Evolutionary conservation across 768 basidiomycete genomes (phyloP), one percentile per base, ranked within the genome.

Genomic region (Serendipita sp.): DNA sequence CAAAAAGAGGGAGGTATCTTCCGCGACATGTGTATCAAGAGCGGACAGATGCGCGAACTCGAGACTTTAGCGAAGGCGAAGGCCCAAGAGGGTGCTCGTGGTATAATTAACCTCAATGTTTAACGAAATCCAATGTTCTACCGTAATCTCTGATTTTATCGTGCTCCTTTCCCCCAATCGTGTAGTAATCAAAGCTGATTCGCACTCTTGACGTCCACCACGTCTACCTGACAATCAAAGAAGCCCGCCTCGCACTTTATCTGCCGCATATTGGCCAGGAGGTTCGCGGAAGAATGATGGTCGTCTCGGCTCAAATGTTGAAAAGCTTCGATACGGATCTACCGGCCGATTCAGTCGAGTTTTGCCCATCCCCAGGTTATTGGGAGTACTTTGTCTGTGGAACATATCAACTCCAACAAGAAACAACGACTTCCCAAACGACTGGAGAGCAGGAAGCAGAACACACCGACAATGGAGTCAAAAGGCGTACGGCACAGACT

Each of bases 321-420:
- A 53, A 18, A 16, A 16, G 34, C 4, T 70, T 80, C 69, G 83
- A 91, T 73, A 95, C 92, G 0, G 74, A 76, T n/a, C 86, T 83
- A 70, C 92, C 92, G 8, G 93, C 92, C 24, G 93, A 96, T 73
- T 84, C 88, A 10, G 79, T 92, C 64, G 96, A 98, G 70, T 97
- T 93, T 72, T 93, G 90, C 69, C 94, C 93, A 3, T 81, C 81
- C 65, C 77, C 78, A 11, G 75, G 76, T 30, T 78, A 77, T 58
- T 75, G 78, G 2, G 76, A 86, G 68, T 74, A 96, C 32, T 80
- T 97, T 66, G 87, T 86, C 1, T 92, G 91, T 69, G 95, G 95
- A 24, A 97, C 95, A 0, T 99, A 99, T 75, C 85, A 90, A 69
- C 79, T 38, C 53, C 46, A 63, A 47, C 65, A 34, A 63, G 60